These are phyloP conservation scores for Cicer cuneatum DNA, from an alignment of 306 rosid species.

Conservation along the genomic window DNA sequence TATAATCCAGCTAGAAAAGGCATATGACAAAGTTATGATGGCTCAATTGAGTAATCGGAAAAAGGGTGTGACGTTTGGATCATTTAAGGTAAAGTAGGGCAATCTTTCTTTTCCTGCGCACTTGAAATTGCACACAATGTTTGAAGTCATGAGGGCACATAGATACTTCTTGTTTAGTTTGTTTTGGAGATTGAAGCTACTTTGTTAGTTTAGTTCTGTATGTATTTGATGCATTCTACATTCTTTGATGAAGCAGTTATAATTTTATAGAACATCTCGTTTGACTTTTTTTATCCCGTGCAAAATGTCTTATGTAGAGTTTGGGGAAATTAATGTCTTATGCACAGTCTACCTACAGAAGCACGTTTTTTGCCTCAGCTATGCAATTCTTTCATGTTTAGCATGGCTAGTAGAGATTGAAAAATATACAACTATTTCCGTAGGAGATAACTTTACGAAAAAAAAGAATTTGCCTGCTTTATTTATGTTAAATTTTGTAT, in stretches of 20 bases:
- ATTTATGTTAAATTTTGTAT: constrained; percentile 12
- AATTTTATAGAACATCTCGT: constrained; percentile 16
- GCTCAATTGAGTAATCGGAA: constrained; percentile 87
- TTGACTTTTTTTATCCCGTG: background rate
- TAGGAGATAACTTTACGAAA: constrained; percentile 4
- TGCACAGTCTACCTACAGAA: constrained; percentile 6
- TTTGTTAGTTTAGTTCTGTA: constrained; percentile 31
- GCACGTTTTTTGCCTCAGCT: constrained; percentile 37
- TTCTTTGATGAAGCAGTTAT: constrained; percentile 14
- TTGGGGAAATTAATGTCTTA: constrained; percentile 17
- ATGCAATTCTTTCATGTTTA: background rate
- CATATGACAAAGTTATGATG: constrained; percentile 97
- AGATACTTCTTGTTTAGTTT: constrained; percentile 38
- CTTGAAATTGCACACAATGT: constrained; percentile 29
- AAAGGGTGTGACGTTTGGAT: constrained; percentile 89
- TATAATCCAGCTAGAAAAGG: constrained; percentile 78
- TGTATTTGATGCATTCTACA: constrained; percentile 33
- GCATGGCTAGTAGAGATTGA: constrained; percentile 32
- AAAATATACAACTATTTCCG: constrained; percentile 13
- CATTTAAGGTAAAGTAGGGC: constrained; percentile 66
- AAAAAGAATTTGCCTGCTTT: constrained; percentile 2
- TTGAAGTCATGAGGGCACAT: constrained; percentile 6
- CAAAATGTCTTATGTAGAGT: constrained; percentile 17
- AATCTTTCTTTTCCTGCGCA: constrained; percentile 32
- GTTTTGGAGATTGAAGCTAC: constrained; percentile 23